Evolutionary conservation across 1,284 basidiomycete genomes (phyloP).

Genomic region (Trametes hirsuta): DNA sequence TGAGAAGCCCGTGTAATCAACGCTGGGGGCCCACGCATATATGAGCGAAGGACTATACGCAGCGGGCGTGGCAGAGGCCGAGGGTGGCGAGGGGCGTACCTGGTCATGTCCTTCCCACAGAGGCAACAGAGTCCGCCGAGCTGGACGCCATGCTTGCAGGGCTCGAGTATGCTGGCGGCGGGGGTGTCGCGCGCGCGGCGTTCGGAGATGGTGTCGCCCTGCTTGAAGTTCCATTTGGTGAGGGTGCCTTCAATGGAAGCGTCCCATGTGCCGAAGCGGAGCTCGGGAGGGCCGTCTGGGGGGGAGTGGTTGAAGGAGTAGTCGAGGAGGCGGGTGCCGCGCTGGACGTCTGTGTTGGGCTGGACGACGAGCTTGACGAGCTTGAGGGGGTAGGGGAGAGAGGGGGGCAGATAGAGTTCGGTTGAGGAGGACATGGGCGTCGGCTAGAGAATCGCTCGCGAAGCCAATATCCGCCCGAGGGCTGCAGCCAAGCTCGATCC

Average conservation of each 20-base stretch:
- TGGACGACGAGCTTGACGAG: slow-evolving; percentile 66
- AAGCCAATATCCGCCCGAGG: slow-evolving; percentile 11
- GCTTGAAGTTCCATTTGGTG: slow-evolving; percentile 63
- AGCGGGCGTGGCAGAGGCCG: neutral
- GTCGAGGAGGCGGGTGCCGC: slow-evolving; percentile 76
- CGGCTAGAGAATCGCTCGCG: slow-evolving; percentile 15
- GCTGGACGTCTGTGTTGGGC: slow-evolving; percentile 50
- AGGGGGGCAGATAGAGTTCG: slow-evolving; percentile 68
- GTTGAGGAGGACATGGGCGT: slow-evolving; percentile 47
- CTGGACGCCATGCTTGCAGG: slow-evolving; percentile 94
- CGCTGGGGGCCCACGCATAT: slow-evolving; percentile 45
- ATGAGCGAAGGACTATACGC: neutral
- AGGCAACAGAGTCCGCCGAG: slow-evolving; percentile 90
- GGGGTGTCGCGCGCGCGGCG: slow-evolving; percentile 59
- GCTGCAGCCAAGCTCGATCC: neutral
- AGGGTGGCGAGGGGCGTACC: slow-evolving; percentile 52
- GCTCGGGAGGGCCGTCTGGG: slow-evolving; percentile 54
- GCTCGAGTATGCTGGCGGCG: slow-evolving; percentile 73
- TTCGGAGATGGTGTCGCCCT: slow-evolving; percentile 61
- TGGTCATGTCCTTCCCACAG: slow-evolving; percentile 93
- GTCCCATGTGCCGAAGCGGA: slow-evolving; percentile 88
- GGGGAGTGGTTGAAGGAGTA: slow-evolving; percentile 71
- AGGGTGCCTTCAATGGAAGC: slow-evolving; percentile 78
- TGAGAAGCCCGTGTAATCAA: slow-evolving; percentile 86
- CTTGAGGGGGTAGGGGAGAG: slow-evolving; percentile 80